phyloP scores from a whole-genome alignment of 2,329 filamentous ascomycete genomes.

The Colletotrichum sp. region DNA sequence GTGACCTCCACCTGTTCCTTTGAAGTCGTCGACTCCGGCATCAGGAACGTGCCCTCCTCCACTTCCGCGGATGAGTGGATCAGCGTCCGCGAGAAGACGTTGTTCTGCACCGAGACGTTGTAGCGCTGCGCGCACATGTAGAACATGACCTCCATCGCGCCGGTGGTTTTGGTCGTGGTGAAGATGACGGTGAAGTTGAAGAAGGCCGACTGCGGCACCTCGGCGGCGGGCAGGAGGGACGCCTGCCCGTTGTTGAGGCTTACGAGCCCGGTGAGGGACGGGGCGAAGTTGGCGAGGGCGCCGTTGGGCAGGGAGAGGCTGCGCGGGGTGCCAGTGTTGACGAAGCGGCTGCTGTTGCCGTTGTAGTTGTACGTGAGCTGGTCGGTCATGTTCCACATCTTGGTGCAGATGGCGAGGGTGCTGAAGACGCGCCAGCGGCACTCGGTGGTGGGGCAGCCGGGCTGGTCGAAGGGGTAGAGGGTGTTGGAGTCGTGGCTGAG shows the following conservation, averaged over 20 bases:
- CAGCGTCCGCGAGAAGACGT: not conserved
- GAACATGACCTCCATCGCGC: not conserved
- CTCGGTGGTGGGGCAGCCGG: not conserved
- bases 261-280: not conserved
- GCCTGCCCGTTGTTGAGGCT: not conserved
- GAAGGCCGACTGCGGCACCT: not conserved
- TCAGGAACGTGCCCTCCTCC: not conserved
- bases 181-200: not conserved
- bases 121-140: conserved; percentile 3
- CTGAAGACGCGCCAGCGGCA: not conserved
- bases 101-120: not conserved
- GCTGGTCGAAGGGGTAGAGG: not conserved
- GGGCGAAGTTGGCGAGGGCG: not conserved
- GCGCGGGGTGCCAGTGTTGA: not conserved
- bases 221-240: not conserved
- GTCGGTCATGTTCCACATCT: not conserved
- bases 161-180: not conserved
- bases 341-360: not conserved
- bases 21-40: not conserved
- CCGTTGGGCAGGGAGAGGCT: not conserved
- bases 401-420: not conserved
- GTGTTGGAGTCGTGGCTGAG: not conserved
- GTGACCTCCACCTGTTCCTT: not conserved
- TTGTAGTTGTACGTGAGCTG: not conserved
- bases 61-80: not conserved